Evolutionary conservation across 73 alveolate species (phyloP).

Genomic region (Tetrahymena thermophila): DNA sequence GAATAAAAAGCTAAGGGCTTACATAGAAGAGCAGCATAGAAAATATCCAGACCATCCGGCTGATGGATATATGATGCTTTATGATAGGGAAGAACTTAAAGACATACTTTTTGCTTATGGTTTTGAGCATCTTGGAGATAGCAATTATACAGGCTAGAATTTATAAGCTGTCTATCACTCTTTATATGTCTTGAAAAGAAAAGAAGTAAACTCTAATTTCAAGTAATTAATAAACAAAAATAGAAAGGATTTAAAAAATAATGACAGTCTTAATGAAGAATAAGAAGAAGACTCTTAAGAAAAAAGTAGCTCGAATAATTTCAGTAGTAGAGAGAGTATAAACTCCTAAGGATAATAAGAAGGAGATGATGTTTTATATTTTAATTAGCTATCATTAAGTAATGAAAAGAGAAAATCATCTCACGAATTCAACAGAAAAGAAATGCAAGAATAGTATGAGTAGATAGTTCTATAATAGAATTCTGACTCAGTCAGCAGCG

Average conservation of each 20-base stretch:
- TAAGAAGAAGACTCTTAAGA: not conserved
- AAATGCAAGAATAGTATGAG: not conserved
- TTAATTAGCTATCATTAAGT: not conserved
- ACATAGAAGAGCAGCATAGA: not conserved
- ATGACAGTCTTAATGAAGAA: not conserved
- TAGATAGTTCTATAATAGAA: not conserved
- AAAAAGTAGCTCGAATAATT: not conserved
- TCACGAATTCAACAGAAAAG: not conserved
- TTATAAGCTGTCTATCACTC: not conserved
- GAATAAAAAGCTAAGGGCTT: not conserved
- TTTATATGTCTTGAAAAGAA: not conserved
- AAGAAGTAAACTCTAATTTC: not conserved
- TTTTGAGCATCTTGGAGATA: not conserved
- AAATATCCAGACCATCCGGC: not conserved
- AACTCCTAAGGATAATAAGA: not conserved
- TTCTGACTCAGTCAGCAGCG: not conserved
- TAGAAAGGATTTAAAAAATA: not conserved
- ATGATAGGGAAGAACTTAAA: not conserved
- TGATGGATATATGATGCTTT: not conserved
- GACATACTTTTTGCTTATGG: not conserved
- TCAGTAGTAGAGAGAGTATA: not conserved
- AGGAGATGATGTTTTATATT: not conserved
- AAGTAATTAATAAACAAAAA: not conserved
- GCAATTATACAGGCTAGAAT: not conserved
- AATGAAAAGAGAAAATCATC: not conserved